Evolutionary conservation across 2,329 filamentous ascomycete genomes (phyloP).

Genomic region (Chrysoporthe puriensis): DNA sequence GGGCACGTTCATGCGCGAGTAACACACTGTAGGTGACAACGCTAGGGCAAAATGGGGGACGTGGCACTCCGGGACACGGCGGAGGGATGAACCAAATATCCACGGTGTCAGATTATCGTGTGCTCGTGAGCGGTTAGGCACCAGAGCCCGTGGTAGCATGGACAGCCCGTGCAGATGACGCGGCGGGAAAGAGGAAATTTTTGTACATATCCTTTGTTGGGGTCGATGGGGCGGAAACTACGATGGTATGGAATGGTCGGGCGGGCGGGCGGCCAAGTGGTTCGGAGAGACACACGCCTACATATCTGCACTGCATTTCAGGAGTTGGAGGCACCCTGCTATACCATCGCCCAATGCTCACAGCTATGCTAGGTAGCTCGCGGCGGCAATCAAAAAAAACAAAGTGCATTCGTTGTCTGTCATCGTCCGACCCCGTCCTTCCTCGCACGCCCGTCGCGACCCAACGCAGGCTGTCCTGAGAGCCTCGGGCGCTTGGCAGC

Average conservation of each 20-base stretch:
- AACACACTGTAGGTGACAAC: not conserved
- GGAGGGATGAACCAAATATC: not conserved
- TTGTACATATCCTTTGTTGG: not conserved
- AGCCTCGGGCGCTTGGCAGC: not conserved
- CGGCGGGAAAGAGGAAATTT: not conserved
- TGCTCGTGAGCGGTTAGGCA: not conserved
- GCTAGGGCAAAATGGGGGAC: not conserved
- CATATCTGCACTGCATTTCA: not conserved
- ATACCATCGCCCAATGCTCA: not conserved
- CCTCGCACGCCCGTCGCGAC: not conserved
- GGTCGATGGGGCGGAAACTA: not conserved
- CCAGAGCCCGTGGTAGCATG: not conserved
- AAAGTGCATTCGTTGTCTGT: not conserved
- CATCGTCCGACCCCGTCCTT: not conserved
- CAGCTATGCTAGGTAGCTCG: not conserved
- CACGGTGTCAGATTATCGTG: not conserved
- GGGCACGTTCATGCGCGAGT: not conserved
- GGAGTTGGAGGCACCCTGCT: conserved; percentile 1
- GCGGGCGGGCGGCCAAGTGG: not conserved
- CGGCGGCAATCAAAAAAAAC: not conserved
- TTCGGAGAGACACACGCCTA: not conserved
- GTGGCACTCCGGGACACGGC: conserved; percentile 1
- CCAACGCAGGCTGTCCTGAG: not conserved
- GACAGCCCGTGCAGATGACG: not conserved
- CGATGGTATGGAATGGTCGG: not conserved